These are phyloP conservation scores for Debaryomyces subglobosus DNA, from an alignment of 1,139 yeast genomes.

Conservation along the genomic window DNA sequence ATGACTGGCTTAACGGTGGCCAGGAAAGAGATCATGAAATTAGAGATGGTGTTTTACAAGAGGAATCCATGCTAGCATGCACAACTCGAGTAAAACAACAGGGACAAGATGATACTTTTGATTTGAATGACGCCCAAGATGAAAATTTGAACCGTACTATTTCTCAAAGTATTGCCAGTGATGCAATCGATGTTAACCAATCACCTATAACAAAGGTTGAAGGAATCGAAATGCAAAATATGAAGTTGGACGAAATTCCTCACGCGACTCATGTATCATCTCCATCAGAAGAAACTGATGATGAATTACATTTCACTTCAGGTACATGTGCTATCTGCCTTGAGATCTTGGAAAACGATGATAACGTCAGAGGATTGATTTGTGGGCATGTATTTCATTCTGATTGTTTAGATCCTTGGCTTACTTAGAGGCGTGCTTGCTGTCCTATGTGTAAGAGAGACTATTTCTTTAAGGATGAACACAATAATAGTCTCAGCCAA, in stretches of 20 bases:
- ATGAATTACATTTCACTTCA: constrained; percentile 58
- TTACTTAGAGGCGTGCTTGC: constrained; percentile 72
- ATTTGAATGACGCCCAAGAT: constrained; percentile 22
- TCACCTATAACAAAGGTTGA: not conserved
- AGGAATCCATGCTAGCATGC: constrained; percentile 24
- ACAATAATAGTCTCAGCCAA: constrained; percentile 3
- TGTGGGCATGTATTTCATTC: constrained; percentile 88
- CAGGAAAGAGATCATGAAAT: constrained; percentile 40
- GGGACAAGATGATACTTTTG: constrained; percentile 8
- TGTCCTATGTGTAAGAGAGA: constrained; percentile 88
- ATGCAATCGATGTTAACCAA: not conserved
- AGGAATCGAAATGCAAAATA: constrained; percentile 15
- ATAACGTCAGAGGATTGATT: constrained; percentile 67
- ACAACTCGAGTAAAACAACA: not conserved
- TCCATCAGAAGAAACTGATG: constrained; percentile 9
- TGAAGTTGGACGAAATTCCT: constrained; percentile 5
- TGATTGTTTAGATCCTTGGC: constrained; percentile 83
- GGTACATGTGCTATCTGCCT: constrained; percentile 85
- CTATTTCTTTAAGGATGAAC: constrained; percentile 49
- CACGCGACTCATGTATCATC: not conserved
- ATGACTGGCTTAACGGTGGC: constrained; percentile 65
- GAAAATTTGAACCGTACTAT: constrained; percentile 17
- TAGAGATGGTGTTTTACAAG: constrained; percentile 39
- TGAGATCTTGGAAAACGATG: constrained; percentile 64
- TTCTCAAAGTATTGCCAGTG: not conserved